Evolutionary conservation across 176 grass and related monocot species (phyloP).

Genomic region (Cenchrus purpureus): DNA sequence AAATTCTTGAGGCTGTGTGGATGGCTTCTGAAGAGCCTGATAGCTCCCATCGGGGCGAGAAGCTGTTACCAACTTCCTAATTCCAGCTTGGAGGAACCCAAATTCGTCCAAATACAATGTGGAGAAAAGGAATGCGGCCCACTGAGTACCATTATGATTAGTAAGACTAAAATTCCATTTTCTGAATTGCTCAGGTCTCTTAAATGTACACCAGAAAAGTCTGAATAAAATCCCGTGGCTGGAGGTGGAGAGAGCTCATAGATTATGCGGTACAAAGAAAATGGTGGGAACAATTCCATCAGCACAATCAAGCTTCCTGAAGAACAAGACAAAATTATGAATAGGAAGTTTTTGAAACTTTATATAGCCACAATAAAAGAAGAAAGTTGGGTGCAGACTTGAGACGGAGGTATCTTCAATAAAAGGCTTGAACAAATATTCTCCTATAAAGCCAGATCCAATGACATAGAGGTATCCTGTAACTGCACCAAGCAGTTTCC

Average conservation of each 20-base stretch:
- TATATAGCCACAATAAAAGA: not conserved
- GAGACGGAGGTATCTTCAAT: slow-evolving; percentile 54
- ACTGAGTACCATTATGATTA: slow-evolving; percentile 63
- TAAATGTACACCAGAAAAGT: slow-evolving; percentile 55
- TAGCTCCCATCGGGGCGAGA: slow-evolving; percentile 6
- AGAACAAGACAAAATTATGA: not conserved
- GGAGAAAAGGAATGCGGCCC: slow-evolving; percentile 47
- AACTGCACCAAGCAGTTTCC: slow-evolving; percentile 49
- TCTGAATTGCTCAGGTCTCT: slow-evolving; percentile 44
- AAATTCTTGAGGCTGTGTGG: slow-evolving; percentile 40
- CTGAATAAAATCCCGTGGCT: slow-evolving; percentile 19
- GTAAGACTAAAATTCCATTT: slow-evolving; percentile 54
- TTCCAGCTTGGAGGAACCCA: slow-evolving; percentile 42
- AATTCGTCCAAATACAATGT: slow-evolving; percentile 59
- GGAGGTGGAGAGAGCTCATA: slow-evolving; percentile 65
- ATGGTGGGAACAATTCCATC: slow-evolving; percentile 65
- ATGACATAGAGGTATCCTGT: slow-evolving; percentile 60
- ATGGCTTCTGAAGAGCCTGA: slow-evolving; percentile 13
- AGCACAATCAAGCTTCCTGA: slow-evolving; percentile 56
- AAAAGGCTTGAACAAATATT: slow-evolving; percentile 52
- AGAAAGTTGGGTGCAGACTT: slow-evolving; percentile 39
- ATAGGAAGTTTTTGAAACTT: not conserved
- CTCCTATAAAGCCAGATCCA: slow-evolving; percentile 58
- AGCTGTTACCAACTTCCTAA: not conserved
- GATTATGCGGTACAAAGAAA: slow-evolving; percentile 69